These are phyloP conservation scores for Adiantum capillusveneris DNA, from an alignment of 75 land plant species.

Conservation along the genomic window DNA sequence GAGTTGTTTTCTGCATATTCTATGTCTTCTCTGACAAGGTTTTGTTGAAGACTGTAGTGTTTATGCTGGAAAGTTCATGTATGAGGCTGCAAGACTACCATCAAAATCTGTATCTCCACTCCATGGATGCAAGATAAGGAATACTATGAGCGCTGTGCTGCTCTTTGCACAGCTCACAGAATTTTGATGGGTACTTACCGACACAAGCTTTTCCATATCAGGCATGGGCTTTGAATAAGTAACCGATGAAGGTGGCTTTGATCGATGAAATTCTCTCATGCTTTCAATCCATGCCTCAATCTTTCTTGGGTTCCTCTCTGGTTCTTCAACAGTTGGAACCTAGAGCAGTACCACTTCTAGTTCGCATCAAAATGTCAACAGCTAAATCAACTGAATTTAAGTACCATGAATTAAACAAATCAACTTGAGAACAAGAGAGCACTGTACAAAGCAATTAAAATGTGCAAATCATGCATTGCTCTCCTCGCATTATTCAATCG, in stretches of 20 bases:
- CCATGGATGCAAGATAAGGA: too few species aligned
- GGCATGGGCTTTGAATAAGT: constrained; percentile 31
- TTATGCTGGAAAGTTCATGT: too few species aligned
- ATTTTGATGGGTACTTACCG: background rate
- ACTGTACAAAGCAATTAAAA: background rate
- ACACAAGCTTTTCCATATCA: constrained; percentile 12
- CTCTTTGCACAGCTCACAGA: too few species aligned
- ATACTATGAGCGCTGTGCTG: too few species aligned
- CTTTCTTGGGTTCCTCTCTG: constrained; percentile 22
- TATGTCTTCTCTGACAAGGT: too few species aligned
- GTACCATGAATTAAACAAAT: background rate
- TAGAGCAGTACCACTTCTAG: background rate
- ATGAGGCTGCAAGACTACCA: too few species aligned
- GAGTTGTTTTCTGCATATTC: too few species aligned
- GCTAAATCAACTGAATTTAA: background rate
- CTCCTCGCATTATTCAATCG: too few species aligned
- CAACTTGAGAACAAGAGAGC: background rate
- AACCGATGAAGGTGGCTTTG: constrained; percentile 23
- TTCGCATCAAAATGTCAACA: background rate
- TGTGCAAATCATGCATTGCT: too few species aligned
- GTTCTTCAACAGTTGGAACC: constrained; percentile 21
- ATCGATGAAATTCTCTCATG: constrained; percentile 25
- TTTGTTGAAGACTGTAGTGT: too few species aligned
- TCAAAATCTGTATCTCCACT: too few species aligned
- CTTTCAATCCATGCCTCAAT: constrained; percentile 36